phyloP scores from a whole-genome alignment of 1,284 basidiomycete species.

The Pseudozyma sp. region DNA sequence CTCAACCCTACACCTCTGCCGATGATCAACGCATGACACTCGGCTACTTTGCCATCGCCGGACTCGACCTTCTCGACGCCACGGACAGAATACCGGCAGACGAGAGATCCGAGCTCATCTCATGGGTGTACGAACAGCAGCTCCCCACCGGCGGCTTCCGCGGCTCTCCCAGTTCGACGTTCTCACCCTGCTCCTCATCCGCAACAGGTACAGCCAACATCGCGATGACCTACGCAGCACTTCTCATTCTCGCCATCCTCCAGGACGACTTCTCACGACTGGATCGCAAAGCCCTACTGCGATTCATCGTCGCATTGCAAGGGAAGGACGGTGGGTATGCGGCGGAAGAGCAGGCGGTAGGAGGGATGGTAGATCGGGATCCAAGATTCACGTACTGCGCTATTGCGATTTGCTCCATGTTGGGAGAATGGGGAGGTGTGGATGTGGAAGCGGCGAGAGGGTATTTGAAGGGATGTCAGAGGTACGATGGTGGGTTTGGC shows the following conservation, averaged over 20 bases:
- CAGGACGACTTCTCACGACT: constrained; percentile 55
- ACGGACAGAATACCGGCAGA: constrained; percentile 20
- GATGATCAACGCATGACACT: constrained; percentile 66
- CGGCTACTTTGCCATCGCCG: constrained; percentile 62
- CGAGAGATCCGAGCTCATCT: constrained; percentile 53
- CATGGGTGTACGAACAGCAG: constrained; percentile 90
- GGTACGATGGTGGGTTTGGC: constrained; percentile 91
- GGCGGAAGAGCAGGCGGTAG: constrained; percentile 71
- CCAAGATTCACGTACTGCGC: constrained; percentile 89
- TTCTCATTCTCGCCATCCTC: constrained; percentile 58
- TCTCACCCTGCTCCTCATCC: background rate
- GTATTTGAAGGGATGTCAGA: constrained; percentile 76
- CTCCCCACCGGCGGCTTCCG: constrained; percentile 68
- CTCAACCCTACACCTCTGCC: constrained; percentile 56
- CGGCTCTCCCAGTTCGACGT: constrained; percentile 18
- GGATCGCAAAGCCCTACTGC: constrained; percentile 29
- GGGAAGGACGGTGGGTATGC: constrained; percentile 51
- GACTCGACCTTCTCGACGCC: constrained; percentile 55
- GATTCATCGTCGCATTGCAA: constrained; percentile 44
- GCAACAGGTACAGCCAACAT: constrained; percentile 32
- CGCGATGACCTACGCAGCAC: constrained; percentile 64
- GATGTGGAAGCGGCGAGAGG: constrained; percentile 74
- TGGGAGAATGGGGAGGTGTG: constrained; percentile 82
- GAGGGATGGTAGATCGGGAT: constrained; percentile 74
- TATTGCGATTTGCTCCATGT: constrained; percentile 81